A percentile compares a stretch with the other conserved stretches of the same genome.
Evolutionary conservation across 768 basidiomycete genomes (phyloP).

Genomic region (Xerocomus potaroensis): DNA sequence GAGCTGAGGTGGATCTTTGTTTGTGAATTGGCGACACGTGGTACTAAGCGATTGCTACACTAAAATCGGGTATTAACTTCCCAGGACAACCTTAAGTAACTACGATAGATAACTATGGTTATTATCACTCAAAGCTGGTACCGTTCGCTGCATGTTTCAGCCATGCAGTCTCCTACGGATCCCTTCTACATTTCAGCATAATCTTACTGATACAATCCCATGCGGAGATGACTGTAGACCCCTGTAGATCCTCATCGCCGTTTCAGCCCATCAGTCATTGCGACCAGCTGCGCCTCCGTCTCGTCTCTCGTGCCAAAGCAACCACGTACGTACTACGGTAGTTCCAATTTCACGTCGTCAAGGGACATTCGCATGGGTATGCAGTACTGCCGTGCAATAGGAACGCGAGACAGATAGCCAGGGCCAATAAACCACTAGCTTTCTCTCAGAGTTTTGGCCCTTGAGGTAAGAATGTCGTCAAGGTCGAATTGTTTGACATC

Average conservation of each 20-base stretch:
- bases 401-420: slow-evolving; percentile 1
- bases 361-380: slow-evolving; percentile 8
- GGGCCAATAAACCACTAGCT: slow-evolving; percentile 1
- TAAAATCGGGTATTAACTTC: slow-evolving; percentile 5
- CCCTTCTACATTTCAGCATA: slow-evolving; percentile 12
- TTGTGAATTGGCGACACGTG: too few relatives aligned
- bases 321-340: slow-evolving; percentile 4
- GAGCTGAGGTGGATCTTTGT: not conserved
- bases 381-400: not conserved
- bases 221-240: slow-evolving; percentile 12
- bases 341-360: slow-evolving; percentile 5
- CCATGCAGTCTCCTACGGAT: slow-evolving; percentile 14
- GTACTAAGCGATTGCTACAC: not conserved
- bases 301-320: slow-evolving; percentile 12
- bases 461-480: slow-evolving; percentile 1
- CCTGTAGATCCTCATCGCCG: slow-evolving; percentile 20
- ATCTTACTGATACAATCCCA: slow-evolving; percentile 5
- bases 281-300: slow-evolving; percentile 14
- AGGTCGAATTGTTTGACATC: slow-evolving; percentile 1
- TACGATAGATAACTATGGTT: too few relatives aligned
- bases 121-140: too few relatives aligned
- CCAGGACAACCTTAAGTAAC: slow-evolving; percentile 13
- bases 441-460: slow-evolving; percentile 9
- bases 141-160: too few relatives aligned
- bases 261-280: slow-evolving; percentile 20